Conservation (phyloP, 345 rosid species). For the Dimocarpus longan region DNA sequence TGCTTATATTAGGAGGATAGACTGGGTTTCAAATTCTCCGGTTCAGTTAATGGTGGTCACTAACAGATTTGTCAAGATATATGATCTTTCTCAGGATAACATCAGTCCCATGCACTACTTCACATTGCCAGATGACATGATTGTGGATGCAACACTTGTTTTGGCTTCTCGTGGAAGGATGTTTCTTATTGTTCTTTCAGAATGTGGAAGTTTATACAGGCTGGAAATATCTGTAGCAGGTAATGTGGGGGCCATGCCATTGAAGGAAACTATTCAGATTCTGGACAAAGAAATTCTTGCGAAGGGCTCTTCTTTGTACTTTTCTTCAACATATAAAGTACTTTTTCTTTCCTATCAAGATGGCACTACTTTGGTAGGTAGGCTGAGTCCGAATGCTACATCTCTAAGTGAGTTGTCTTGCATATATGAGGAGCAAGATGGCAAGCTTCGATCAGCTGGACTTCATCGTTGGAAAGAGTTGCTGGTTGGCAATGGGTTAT, state of each 20-base stretch:
- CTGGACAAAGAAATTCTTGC: conserved; percentile 60
- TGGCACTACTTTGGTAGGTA: conserved; percentile 82
- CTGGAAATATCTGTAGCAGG: conserved; percentile 74
- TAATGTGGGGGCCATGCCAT: conserved; percentile 82
- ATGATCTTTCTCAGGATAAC: conserved; percentile 93
- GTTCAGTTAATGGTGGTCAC: conserved; percentile 91
- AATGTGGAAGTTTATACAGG: conserved; percentile 75
- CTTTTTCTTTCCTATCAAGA: conserved; percentile 84
- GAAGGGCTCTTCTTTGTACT: conserved; percentile 87
- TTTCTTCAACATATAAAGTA: conserved; percentile 72
- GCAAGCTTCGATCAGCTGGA: conserved; percentile 68
- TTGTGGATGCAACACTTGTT: conserved; percentile 86
- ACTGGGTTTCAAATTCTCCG: conserved; percentile 97
- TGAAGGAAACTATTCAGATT: conserved; percentile 73
- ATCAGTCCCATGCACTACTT: conserved; percentile 94
- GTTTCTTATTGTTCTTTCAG: conserved; percentile 89
- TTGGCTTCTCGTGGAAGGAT: conserved; percentile 78
- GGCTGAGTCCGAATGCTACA: conserved; percentile 64
- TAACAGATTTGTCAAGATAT: conserved; percentile 88
- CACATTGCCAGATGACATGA: conserved; percentile 76
- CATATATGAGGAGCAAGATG: conserved; percentile 79
- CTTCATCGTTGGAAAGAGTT: conserved; percentile 94
- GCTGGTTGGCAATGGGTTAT: conserved; percentile 74
- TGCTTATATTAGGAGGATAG: conserved; percentile 84
- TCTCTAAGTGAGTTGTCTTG: conserved; percentile 70